Percentiles rank a stretch among this genome's conserved stretches.
Conservation (phyloP, 768 basidiomycete genomes). For the Phaeotremella skinneri region DNA sequence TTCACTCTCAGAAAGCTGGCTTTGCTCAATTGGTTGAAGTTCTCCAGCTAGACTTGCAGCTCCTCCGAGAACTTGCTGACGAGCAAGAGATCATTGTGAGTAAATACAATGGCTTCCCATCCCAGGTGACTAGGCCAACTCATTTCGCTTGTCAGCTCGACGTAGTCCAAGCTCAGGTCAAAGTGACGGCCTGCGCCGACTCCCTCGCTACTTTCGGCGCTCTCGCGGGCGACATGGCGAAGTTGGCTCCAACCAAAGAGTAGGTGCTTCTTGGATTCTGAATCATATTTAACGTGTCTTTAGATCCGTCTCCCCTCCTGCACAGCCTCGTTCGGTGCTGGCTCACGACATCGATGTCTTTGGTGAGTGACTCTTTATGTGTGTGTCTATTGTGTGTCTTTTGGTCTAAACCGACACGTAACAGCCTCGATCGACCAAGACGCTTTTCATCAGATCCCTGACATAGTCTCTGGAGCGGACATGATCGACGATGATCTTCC, state of each 20-base stretch:
- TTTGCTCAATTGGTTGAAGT: slow-evolving; percentile 39
- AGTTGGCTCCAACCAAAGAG: slow-evolving; percentile 25
- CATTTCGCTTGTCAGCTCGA: slow-evolving; percentile 30
- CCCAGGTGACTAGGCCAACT: neutral
- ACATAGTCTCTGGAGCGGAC: slow-evolving; percentile 75
- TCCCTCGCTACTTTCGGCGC: slow-evolving; percentile 39
- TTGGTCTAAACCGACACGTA: neutral
- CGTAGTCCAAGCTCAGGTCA: slow-evolving; percentile 23
- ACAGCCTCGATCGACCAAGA: slow-evolving; percentile 66
- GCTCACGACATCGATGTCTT: slow-evolving; percentile 40
- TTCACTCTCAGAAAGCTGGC: slow-evolving; percentile 52
- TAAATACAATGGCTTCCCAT: neutral
- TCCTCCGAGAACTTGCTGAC: slow-evolving; percentile 23
- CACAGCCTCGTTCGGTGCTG: slow-evolving; percentile 10
- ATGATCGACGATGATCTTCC: slow-evolving; percentile 91
- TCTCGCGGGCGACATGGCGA: slow-evolving; percentile 40
- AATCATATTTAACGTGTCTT: neutral
- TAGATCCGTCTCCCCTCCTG: neutral
- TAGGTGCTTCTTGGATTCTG: slow-evolving; percentile 8
- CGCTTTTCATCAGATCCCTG: slow-evolving; percentile 72
- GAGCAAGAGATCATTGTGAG: slow-evolving; percentile 23
- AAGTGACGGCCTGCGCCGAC: slow-evolving; percentile 50
- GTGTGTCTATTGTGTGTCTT: neutral
- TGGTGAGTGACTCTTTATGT: slow-evolving; percentile 10
- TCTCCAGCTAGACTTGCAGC: slow-evolving; percentile 22